A percentile compares a stretch with the other conserved stretches of the same genome.
These are phyloP conservation scores for Anaeromyces robustus DNA, from an alignment of 192 early-diverging fungal genomes.

Conservation along the genomic window DNA sequence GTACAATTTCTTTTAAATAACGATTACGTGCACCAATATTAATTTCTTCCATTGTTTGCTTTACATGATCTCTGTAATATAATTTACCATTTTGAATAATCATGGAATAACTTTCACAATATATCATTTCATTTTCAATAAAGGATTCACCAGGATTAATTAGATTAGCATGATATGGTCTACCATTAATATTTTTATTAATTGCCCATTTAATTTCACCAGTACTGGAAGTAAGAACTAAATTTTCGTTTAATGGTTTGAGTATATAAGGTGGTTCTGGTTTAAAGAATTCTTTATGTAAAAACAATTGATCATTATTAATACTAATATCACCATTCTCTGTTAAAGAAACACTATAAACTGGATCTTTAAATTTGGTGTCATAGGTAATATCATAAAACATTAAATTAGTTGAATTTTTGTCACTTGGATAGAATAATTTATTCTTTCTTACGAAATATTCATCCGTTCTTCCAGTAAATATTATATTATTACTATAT, in stretches of 20 bases:
- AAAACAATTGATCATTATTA: background rate
- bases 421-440: no score
- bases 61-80: no score
- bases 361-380: background rate
- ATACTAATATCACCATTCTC: background rate
- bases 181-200: background rate
- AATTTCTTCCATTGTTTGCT: no score
- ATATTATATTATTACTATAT: background rate
- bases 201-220: background rate
- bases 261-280: background rate
- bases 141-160: no score
- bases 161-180: background rate
- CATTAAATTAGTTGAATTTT: background rate
- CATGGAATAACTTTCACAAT: no score
- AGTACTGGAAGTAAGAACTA: background rate
- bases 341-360: background rate
- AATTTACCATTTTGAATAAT: no score
- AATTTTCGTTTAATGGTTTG: background rate
- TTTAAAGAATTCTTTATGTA: background rate
- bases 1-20: no score
- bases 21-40: no score
- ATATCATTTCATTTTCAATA: no score
- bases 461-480: no score
- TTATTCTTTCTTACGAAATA: no score
- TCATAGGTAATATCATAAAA: background rate